Percentiles rank a stretch among this genome's conserved stretches.
phyloP scores from a whole-genome alignment of 371 early-diverging fungal genomes.

The Apophysomyces ossiformis region DNA sequence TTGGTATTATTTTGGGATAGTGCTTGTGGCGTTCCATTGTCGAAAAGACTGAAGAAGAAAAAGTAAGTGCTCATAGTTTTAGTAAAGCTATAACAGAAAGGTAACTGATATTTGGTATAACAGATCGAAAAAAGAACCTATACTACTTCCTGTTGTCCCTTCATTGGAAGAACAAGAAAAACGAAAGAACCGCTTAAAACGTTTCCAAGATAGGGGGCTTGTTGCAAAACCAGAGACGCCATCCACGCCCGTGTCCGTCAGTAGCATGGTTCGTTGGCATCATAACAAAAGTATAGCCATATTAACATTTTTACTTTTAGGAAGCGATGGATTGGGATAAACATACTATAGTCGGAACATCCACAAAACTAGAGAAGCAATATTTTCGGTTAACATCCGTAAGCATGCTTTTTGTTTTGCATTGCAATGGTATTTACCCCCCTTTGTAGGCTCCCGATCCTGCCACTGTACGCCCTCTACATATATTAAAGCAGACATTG shows the following conservation, averaged over 20 bases:
- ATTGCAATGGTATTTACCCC: neutral
- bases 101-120: neutral
- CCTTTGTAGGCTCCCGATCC: constrained; percentile 85
- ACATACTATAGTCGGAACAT: constrained; percentile 89
- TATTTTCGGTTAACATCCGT: constrained; percentile 91
- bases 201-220: constrained; percentile 51
- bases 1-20: constrained; percentile 8
- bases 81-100: neutral
- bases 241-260: constrained; percentile 12
- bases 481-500: constrained; percentile 74
- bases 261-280: constrained; percentile 15
- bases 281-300: neutral
- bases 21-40: constrained; percentile 19
- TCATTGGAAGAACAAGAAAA: constrained; percentile 41
- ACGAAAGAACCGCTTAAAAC: constrained; percentile 42
- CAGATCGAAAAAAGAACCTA: constrained; percentile 7
- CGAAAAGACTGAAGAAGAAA: constrained; percentile 33
- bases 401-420: constrained; percentile 40
- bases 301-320: constrained; percentile 21
- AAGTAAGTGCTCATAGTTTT: constrained; percentile 18
- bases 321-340: constrained; percentile 82
- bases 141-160: constrained; percentile 2
- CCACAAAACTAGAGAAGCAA: constrained; percentile 80
- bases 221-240: constrained; percentile 15
- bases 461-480: constrained; percentile 84